Percentiles rank a stretch among this genome's conserved stretches.
Evolutionary conservation across 768 basidiomycete genomes (phyloP).

Genomic region (Lactarius pseudohatsudake): DNA sequence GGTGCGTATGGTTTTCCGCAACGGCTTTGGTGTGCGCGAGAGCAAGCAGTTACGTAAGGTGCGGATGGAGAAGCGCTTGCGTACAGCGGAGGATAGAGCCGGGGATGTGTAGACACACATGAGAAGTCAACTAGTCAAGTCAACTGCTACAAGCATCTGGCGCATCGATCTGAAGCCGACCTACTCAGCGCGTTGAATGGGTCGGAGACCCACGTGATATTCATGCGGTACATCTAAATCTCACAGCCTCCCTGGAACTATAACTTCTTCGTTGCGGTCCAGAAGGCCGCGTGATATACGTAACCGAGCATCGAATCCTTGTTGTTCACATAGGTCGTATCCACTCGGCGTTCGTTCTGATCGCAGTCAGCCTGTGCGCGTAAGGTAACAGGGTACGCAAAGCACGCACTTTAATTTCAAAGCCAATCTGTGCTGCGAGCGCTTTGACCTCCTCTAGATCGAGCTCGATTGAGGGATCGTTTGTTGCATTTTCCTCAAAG

Average conservation of each 20-base stretch:
- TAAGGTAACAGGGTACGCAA: neutral
- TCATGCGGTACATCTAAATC: neutral
- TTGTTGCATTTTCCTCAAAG: conserved; percentile 83
- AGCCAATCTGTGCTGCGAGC: conserved; percentile 72
- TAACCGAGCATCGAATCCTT: conserved; percentile 79
- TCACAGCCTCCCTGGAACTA: conserved; percentile 4
- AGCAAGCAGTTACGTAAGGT: conserved; percentile 49
- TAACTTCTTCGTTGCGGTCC: conserved; percentile 61
- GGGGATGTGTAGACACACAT: neutral
- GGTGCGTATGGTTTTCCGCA: conserved; percentile 58
- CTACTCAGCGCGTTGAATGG: neutral
- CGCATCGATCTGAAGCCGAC: neutral
- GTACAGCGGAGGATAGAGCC: neutral
- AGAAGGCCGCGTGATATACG: conserved; percentile 81
- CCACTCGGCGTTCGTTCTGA: conserved; percentile 77
- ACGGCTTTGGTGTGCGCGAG: conserved; percentile 64
- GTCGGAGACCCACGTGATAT: neutral
- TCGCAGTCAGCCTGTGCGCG: conserved; percentile 3
- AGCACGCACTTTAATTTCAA: conserved; percentile 69
- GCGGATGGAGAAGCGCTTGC: conserved; percentile 39
- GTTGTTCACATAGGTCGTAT: conserved; percentile 87
- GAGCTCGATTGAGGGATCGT: conserved; percentile 83
- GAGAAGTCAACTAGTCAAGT: neutral
- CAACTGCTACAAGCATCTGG: neutral
- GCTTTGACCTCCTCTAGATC: conserved; percentile 86